phyloP scores from a whole-genome alignment of 176 grass and related monocot species.

The Chrysopogon serrulatus region DNA sequence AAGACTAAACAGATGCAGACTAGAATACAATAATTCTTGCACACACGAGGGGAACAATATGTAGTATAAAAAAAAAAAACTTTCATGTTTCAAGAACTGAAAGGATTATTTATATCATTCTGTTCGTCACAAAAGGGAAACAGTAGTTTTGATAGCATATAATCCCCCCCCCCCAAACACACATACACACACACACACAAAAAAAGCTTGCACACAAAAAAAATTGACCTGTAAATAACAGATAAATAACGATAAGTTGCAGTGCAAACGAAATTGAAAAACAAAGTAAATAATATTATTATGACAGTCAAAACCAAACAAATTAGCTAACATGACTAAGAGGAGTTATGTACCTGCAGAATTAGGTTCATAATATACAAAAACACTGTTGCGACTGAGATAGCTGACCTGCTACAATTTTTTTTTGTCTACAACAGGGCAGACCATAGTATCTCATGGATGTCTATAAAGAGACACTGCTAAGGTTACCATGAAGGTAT shows the following conservation, averaged over 20 bases:
- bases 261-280: background rate
- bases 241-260: background rate
- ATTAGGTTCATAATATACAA: background rate
- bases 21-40: background rate
- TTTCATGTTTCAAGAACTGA: background rate
- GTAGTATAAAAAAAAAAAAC: background rate
- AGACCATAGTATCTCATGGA: background rate
- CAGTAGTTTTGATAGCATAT: background rate
- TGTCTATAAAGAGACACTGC: background rate
- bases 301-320: background rate
- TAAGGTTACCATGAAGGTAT: background rate
- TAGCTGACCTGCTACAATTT: background rate
- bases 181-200: too few relatives aligned
- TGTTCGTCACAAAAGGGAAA: background rate
- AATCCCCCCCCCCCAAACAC: too few relatives aligned
- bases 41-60: background rate
- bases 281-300: background rate
- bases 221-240: background rate
- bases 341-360: background rate
- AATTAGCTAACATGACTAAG: background rate
- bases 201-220: background rate
- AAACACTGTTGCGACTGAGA: background rate
- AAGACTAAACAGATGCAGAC: background rate
- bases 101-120: background rate
- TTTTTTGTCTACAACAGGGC: background rate